Conservation (phyloP, 2,329 filamentous ascomycete species). For the Diaporthe capsici region DNA sequence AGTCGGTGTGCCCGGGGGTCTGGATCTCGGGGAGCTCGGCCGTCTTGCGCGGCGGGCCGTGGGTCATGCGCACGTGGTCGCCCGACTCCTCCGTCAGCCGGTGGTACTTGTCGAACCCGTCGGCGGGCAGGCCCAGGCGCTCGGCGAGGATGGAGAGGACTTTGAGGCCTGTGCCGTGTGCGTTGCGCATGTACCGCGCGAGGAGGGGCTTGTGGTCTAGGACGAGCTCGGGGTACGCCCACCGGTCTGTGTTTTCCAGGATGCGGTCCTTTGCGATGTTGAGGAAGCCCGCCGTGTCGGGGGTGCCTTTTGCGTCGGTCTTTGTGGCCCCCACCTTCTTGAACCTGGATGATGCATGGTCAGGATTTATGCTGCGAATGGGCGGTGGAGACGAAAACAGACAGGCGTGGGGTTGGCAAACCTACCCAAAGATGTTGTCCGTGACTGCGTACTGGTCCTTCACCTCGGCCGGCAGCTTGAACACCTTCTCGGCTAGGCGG, state of each 20-base stretch:
- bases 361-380: no score
- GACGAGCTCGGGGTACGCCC: conserved; percentile 32
- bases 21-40: conserved; percentile 41
- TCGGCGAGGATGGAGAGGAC: conserved; percentile 38
- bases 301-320: conserved; percentile 39
- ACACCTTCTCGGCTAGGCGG: conserved; percentile 39
- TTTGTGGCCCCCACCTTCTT: conserved; percentile 39
- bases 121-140: conserved; percentile 34
- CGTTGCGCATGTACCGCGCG: conserved; percentile 37
- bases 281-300: conserved; percentile 41
- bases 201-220: conserved; percentile 38
- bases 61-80: conserved; percentile 43
- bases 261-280: conserved; percentile 43
- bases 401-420: not conserved
- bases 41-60: conserved; percentile 37
- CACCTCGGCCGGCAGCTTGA: conserved; percentile 38
- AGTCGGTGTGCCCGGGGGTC: conserved; percentile 53
- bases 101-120: conserved; percentile 36
- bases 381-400: not conserved
- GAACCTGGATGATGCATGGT: conserved; percentile 9
- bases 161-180: conserved; percentile 36
- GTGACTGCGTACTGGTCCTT: conserved; percentile 40
- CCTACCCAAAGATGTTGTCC: conserved; percentile 41
- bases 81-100: conserved; percentile 40
- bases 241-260: conserved; percentile 40